Evolutionary conservation across 371 early-diverging fungal genomes (phyloP).

Genomic region (Mucor circinelloides): DNA sequence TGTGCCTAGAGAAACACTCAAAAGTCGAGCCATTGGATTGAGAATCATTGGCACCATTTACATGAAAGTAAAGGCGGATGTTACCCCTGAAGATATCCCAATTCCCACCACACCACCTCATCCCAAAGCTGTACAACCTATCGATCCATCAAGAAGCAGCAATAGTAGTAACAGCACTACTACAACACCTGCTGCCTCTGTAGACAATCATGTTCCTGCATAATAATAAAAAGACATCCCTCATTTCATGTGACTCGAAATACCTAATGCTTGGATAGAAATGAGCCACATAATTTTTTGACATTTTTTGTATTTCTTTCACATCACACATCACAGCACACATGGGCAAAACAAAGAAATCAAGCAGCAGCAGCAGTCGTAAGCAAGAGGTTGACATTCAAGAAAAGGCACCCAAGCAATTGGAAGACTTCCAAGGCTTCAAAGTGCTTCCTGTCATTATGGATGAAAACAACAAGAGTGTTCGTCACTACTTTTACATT

Average conservation of each 20-base stretch:
- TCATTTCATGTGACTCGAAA: constrained; percentile 2
- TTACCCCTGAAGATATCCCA: constrained; percentile 44
- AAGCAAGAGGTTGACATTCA: background rate
- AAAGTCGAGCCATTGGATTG: constrained; percentile 70
- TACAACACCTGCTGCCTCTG: background rate
- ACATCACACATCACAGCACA: background rate
- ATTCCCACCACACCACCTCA: constrained; percentile 15
- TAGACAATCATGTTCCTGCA: background rate
- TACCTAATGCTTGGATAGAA: background rate
- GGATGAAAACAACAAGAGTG: constrained; percentile 36
- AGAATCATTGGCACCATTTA: constrained; percentile 79
- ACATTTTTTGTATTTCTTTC: constrained; percentile 1
- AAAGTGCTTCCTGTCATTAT: constrained; percentile 58
- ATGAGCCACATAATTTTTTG: constrained; percentile 4
- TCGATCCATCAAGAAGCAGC: background rate
- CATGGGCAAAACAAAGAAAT: constrained; percentile 12
- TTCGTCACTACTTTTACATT: constrained; percentile 71
- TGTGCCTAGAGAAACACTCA: constrained; percentile 52
- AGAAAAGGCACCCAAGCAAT: constrained; percentile 13
- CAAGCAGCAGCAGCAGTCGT: background rate
- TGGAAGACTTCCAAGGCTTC: constrained; percentile 58
- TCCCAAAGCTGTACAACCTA: background rate
- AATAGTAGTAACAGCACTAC: background rate
- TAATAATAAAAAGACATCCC: background rate
- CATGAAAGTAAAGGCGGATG: constrained; percentile 57